These are phyloP conservation scores for Gryganskiella cystojenkinii DNA, from an alignment of 192 early-diverging fungal genomes.

Conservation along the genomic window DNA sequence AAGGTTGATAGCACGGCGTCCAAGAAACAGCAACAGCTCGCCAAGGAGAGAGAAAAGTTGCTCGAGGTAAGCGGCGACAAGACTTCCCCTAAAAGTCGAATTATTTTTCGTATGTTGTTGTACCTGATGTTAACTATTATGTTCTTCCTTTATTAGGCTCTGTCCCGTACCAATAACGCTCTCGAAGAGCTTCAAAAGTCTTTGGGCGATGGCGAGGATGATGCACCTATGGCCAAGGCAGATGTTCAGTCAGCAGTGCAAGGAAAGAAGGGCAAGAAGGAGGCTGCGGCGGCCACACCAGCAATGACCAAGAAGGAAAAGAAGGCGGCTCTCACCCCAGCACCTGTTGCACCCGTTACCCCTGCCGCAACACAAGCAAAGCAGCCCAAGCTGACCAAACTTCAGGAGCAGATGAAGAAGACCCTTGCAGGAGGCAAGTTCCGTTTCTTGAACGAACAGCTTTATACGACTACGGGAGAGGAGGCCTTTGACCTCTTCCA, in stretches of 20 bases:
- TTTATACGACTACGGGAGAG: slow-evolving; percentile 89
- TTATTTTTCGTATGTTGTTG: no score
- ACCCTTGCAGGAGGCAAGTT: slow-evolving; percentile 73
- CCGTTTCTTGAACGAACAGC: slow-evolving; percentile 93
- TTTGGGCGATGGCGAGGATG: slow-evolving; percentile 43
- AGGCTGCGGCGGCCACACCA: slow-evolving; percentile 3
- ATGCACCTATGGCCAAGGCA: slow-evolving; percentile 21
- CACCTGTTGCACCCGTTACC: neutral
- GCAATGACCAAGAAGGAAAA: slow-evolving; percentile 11
- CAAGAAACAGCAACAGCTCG: slow-evolving; percentile 48
- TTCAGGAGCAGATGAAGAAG: slow-evolving; percentile 63
- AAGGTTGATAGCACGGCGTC: slow-evolving; percentile 6
- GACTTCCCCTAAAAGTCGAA: no score
- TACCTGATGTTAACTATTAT: neutral
- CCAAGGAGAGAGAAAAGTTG: slow-evolving; percentile 45
- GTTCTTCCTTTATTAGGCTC: slow-evolving; percentile 15
- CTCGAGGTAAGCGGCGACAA: slow-evolving; percentile 51
- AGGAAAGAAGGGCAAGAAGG: slow-evolving; percentile 36
- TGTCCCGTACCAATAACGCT: slow-evolving; percentile 43
- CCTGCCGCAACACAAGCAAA: slow-evolving; percentile 16
- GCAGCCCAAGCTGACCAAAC: slow-evolving; percentile 59
- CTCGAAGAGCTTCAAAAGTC: slow-evolving; percentile 43
- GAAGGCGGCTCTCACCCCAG: slow-evolving; percentile 8
- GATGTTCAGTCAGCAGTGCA: slow-evolving; percentile 30
- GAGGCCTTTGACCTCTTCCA: slow-evolving; percentile 82